A percentile compares a stretch with the other conserved stretches of the same genome.
phyloP scores from a whole-genome alignment of 768 basidiomycete genomes.

The Mrakia frigida region DNA sequence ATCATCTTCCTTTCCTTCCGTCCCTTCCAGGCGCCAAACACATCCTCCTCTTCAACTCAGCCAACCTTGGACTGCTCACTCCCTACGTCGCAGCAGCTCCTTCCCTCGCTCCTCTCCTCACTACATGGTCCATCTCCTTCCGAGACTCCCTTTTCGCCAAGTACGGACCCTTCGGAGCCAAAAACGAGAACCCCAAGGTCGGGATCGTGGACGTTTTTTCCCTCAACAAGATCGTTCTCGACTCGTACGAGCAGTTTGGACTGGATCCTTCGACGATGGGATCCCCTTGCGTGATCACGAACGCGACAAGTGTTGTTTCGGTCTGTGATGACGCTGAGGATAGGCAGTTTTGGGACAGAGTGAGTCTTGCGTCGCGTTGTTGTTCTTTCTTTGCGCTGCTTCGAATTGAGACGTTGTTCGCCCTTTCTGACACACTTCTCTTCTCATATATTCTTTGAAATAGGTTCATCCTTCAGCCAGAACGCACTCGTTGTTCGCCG shows the following conservation, averaged over 20 bases:
- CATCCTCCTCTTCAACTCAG: not conserved
- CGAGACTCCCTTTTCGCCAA: not conserved
- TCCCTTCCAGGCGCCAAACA: not conserved
- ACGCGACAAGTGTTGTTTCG: not conserved
- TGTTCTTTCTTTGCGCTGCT: not conserved
- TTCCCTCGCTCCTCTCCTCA: not conserved
- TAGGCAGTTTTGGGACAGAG: not conserved
- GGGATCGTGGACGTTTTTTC: not conserved
- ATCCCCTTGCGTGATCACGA: not conserved
- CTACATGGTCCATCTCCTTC: not conserved
- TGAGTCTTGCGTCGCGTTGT: not conserved
- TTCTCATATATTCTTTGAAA: not conserved
- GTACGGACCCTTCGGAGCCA: not conserved
- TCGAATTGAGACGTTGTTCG: no score
- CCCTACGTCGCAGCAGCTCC: not conserved
- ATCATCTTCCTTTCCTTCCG: no score
- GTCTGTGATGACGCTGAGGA: not conserved
- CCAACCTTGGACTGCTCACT: not conserved
- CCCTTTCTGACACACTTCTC: not conserved
- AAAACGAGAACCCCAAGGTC: not conserved
- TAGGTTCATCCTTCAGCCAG: not conserved
- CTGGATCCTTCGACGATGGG: not conserved
- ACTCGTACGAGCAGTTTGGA: constrained; percentile 2
- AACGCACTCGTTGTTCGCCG: not conserved
- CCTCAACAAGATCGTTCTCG: not conserved